Conservation (phyloP, 148 eudicot species). For the Tetragonia tetragonoides region DNA sequence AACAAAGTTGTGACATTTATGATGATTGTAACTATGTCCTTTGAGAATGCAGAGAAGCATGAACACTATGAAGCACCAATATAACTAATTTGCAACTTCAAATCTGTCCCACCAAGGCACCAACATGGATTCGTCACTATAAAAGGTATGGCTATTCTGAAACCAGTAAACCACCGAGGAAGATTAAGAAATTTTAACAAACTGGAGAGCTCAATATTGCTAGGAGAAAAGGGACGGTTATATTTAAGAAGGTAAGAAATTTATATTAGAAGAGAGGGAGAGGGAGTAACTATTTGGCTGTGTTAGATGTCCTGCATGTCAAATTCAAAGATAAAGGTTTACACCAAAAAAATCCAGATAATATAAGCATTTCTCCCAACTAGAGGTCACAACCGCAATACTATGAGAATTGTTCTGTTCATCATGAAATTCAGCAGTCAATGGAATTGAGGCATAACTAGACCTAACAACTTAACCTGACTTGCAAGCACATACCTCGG, state of each 20-base stretch:
- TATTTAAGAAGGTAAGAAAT: background rate
- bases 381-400: background rate
- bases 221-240: background rate
- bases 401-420: background rate
- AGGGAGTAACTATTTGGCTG: background rate
- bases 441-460: background rate
- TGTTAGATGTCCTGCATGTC: background rate
- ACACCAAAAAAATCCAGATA: too few species aligned
- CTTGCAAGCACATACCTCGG: constrained; percentile 49
- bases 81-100: background rate
- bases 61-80: background rate
- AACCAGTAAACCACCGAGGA: background rate
- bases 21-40: background rate
- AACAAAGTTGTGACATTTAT: background rate
- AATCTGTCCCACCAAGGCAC: background rate
- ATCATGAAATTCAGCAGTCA: background rate
- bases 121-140: background rate
- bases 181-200: background rate
- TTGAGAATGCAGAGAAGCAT: background rate
- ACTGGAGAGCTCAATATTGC: background rate
- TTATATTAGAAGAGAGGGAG: background rate
- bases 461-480: background rate
- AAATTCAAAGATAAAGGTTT: background rate
- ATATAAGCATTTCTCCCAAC: background rate
- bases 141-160: background rate